phyloP scores from a whole-genome alignment of 2,329 filamentous ascomycete species.

The Aspergillus puulaauensis region DNA sequence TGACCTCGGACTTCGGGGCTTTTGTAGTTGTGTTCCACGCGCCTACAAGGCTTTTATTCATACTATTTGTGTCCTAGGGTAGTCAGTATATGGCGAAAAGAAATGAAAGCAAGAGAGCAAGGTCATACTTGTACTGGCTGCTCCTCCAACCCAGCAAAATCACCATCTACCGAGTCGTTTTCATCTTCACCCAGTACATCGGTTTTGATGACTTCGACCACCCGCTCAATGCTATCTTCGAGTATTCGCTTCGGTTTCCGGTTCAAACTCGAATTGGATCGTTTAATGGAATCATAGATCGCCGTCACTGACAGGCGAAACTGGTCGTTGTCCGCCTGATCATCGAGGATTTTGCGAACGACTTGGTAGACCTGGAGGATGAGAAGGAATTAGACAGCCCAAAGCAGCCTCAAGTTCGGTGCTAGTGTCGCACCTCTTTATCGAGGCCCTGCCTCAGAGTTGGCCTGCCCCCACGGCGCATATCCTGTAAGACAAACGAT shows the following conservation, averaged over 20 bases:
- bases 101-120: not conserved
- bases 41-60: conserved; percentile 65
- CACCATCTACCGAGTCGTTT: conserved; percentile 50
- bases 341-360: conserved; percentile 72
- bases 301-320: conserved; percentile 57
- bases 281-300: conserved; percentile 77
- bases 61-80: conserved; percentile 55
- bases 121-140: conserved; percentile 29
- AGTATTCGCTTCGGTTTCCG: conserved; percentile 77
- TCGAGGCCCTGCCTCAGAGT: conserved; percentile 60
- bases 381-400: conserved; percentile 10
- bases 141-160: conserved; percentile 51
- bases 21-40: conserved; percentile 53
- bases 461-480: conserved; percentile 46
- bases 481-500: conserved; percentile 18
- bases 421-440: conserved; percentile 52
- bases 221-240: conserved; percentile 82
- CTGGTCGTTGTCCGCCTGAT: conserved; percentile 52
- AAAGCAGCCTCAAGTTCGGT: not conserved
- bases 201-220: conserved; percentile 68
- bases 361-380: conserved; percentile 67
- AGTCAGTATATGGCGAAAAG: conserved; percentile 15
- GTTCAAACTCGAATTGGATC: conserved; percentile 82
- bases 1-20: conserved; percentile 31
- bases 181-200: conserved; percentile 60